phyloP scores from a whole-genome alignment of 1,284 basidiomycete species.

The Naganishia albida region DNA sequence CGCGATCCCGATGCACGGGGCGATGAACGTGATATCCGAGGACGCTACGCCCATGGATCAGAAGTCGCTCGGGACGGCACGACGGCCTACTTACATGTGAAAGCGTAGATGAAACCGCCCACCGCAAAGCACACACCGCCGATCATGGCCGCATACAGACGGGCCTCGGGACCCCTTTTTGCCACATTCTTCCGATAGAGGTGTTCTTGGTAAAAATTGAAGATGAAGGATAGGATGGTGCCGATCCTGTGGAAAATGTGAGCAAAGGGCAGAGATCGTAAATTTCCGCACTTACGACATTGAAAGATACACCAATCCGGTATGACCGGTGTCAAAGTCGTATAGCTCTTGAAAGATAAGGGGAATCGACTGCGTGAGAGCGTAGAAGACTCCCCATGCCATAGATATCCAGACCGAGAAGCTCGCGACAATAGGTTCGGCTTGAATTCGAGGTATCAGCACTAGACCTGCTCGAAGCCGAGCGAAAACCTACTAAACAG shows the following conservation, averaged over 20 bases:
- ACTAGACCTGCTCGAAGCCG: slow-evolving; percentile 51
- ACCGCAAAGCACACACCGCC: slow-evolving; percentile 65
- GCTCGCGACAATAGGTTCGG: slow-evolving; percentile 72
- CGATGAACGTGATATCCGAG: slow-evolving; percentile 24
- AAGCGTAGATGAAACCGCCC: slow-evolving; percentile 61
- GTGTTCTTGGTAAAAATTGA: slow-evolving; percentile 66
- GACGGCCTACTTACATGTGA: slow-evolving; percentile 38
- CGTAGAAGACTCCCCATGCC: slow-evolving; percentile 74
- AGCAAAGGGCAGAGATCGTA: slow-evolving; percentile 2
- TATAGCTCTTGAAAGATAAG: slow-evolving; percentile 66
- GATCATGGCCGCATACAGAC: slow-evolving; percentile 66
- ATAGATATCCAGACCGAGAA: slow-evolving; percentile 76
- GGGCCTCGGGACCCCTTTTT: slow-evolving; percentile 68
- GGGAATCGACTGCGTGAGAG: slow-evolving; percentile 66
- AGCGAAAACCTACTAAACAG: not conserved
- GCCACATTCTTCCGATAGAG: slow-evolving; percentile 65
- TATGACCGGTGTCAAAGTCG: slow-evolving; percentile 64
- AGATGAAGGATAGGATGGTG: slow-evolving; percentile 61
- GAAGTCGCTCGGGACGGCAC: not conserved
- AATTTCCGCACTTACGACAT: slow-evolving; percentile 59
- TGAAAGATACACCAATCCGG: slow-evolving; percentile 65
- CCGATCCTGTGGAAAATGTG: slow-evolving; percentile 60
- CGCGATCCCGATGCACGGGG: slow-evolving; percentile 60
- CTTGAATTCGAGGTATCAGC: slow-evolving; percentile 39
- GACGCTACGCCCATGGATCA: slow-evolving; percentile 1